Evolutionary conservation across 805 yeast species (phyloP), one percentile per base, ranked within the genome.

Genomic region (Yarrowia sp.): DNA sequence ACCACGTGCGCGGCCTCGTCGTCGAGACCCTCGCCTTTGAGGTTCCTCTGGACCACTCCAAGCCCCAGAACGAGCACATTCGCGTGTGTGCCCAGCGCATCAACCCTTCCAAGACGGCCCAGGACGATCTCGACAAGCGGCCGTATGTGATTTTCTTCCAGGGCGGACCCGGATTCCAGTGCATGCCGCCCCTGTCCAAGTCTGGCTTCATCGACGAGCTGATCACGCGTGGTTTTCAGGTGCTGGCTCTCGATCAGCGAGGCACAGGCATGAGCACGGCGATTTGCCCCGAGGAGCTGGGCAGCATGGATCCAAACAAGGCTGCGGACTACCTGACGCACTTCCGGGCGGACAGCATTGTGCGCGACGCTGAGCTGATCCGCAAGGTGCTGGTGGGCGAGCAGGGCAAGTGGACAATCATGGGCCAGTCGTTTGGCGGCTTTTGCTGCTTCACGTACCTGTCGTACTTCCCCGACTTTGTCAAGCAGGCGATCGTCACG

Each of bases 371-470:
- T 59, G 87, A 83, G 64, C 38, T 63, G 8, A 77, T 83, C 31
- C 71, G 86, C 46, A 65, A 65, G 27, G 65, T 83, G 39, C 61
- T 78, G 14, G 56, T 46, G 18, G 62, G 66, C 14, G 47, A 62
- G 21, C 73, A 74, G 1, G 66, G 67, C 13, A 79, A 79, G 68
- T 81, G 85, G 85, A 75, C 83, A 14, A 63, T 83, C 16, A 67
- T 80, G 33, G 87, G 86, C 9, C 85, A 82, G 66, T 79, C 83
- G 2, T 81, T 76, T 66, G 85, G 86, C 22, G 86, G 86, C 0
- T 83, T 81, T 65, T 77, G 82, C 65, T 70, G 76, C 19, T 74
- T 78, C 65, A 79, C 82, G 3, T 83, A 83, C 67, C 68, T 81
- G 18, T 80, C 85, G 3, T 72, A 73, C 62, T 78, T 41, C 62